Evolutionary conservation across 148 eudicot species (phyloP), one percentile per base, ranked within the genome.

Genomic region (Rhododendron griersonianum): DNA sequence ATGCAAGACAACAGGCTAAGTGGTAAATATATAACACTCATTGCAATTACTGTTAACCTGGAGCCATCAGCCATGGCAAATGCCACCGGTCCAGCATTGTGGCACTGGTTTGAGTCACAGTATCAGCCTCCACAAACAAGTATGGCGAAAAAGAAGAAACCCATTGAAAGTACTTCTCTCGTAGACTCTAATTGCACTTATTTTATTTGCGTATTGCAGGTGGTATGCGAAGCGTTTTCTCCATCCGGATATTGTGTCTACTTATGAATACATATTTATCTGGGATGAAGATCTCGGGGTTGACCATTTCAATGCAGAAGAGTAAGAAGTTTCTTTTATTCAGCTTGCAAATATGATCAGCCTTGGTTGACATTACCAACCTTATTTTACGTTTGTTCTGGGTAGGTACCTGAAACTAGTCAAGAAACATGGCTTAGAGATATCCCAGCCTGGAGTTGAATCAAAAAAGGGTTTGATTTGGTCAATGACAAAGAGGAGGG

Each of bases 361-460:
- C 35, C 74, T 67, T 1, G 23, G 33, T 25, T 11, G 15, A 67
- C 1, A 25, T 25, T n/a, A 65, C 35, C 73, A 25, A 25, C 28
- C n/a, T 39, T 35, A 23, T 41, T 50, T 39, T 18, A 19, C 2
- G 51, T 23, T 21, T 39, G 5, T 44, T 21, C 19, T 9, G 21
- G 44, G 19, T 63, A 87, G 87, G 87, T 87, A 87, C 73, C 78
- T 87, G 25, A 87, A 85, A 37, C 82, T 87, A 57, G 85, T 84
- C 19, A 81, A 85, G 87, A 87, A 87, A 73, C n/a, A 87, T 76
- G 55, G 30, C 13, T 61, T 87, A 18, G 87, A 87, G 16, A 85
- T 87, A 73, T 87, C 89, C 76, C 89, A 87, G 69, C 89, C 89
- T 73, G 87, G 55, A 41, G 39, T 87, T 37, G 84, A 78, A 75